These are phyloP conservation scores for Yamadazyma sp. DNA, from an alignment of 1,139 yeast genomes.

Conservation along the genomic window DNA sequence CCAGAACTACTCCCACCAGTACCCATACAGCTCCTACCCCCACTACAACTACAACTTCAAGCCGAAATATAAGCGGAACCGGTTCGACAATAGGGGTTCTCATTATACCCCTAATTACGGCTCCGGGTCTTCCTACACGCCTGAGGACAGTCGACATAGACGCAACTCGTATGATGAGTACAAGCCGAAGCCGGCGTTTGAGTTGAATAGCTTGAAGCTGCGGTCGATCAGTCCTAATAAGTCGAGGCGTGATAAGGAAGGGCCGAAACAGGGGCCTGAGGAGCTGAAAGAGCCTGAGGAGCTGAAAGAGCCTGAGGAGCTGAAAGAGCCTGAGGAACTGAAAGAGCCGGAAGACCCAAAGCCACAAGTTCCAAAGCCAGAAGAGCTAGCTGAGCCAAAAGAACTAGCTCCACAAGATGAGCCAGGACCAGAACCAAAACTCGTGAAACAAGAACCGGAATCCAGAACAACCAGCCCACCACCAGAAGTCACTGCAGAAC, in stretches of 20 bases:
- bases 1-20: too few species aligned
- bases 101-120: slow-evolving; percentile 4
- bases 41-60: slow-evolving; percentile 1
- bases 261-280: slow-evolving; percentile 2
- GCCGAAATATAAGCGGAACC: slow-evolving; percentile 1
- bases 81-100: slow-evolving; percentile 4
- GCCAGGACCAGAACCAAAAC: too few species aligned
- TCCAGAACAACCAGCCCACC: not conserved
- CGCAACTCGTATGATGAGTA: slow-evolving; percentile 9
- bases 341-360: not conserved
- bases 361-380: too few species aligned
- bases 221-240: slow-evolving; percentile 1
- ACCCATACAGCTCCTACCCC: slow-evolving; percentile 1
- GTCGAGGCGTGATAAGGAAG: not conserved
- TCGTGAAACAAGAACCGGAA: not conserved
- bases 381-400: not conserved
- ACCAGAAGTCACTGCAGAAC: too few species aligned
- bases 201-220: slow-evolving; percentile 13
- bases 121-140: slow-evolving; percentile 1
- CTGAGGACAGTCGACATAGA: slow-evolving; percentile 1
- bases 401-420: too few species aligned
- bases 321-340: not conserved
- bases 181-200: slow-evolving; percentile 17
- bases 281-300: not conserved
- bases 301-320: not conserved